Conservation (phyloP, 148 eudicot species). For the Chenopodium album region DNA sequence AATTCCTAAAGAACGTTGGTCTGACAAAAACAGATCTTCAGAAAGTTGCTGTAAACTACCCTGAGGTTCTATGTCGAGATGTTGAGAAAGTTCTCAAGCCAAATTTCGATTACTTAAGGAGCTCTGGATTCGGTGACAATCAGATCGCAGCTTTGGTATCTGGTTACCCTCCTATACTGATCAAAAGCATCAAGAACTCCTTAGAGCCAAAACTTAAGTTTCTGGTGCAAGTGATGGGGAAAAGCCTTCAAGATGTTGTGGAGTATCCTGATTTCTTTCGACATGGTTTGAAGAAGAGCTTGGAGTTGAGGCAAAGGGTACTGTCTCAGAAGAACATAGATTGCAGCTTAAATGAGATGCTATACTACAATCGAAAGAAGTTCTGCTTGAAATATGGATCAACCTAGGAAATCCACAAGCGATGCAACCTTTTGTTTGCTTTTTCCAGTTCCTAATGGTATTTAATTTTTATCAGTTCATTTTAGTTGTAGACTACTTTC, state of each 20-base stretch:
- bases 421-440: constrained; percentile 11
- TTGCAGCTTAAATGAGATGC: constrained; percentile 90
- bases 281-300: constrained; percentile 76
- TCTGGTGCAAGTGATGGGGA: constrained; percentile 77
- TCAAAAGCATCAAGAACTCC: constrained; percentile 86
- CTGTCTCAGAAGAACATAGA: constrained; percentile 52
- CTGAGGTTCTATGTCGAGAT: constrained; percentile 90
- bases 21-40: constrained; percentile 62
- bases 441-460: neutral
- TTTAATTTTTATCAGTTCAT: constrained; percentile 5
- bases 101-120: constrained; percentile 51
- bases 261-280: constrained; percentile 87
- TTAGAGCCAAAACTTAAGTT: constrained; percentile 89
- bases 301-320: constrained; percentile 74
- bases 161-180: constrained; percentile 82
- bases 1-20: constrained; percentile 71
- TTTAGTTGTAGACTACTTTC: constrained; percentile 23
- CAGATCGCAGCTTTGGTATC: constrained; percentile 72
- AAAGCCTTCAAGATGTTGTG: constrained; percentile 64
- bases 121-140: constrained; percentile 57
- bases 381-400: constrained; percentile 70
- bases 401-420: constrained; percentile 35
- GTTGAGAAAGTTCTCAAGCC: constrained; percentile 77
- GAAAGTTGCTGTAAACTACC: constrained; percentile 61
- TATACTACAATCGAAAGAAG: constrained; percentile 81